Evolutionary conservation across 2,329 filamentous ascomycete species (phyloP), one percentile per base, ranked within the genome.

Genomic region (Neophaeococcomyces aloes): DNA sequence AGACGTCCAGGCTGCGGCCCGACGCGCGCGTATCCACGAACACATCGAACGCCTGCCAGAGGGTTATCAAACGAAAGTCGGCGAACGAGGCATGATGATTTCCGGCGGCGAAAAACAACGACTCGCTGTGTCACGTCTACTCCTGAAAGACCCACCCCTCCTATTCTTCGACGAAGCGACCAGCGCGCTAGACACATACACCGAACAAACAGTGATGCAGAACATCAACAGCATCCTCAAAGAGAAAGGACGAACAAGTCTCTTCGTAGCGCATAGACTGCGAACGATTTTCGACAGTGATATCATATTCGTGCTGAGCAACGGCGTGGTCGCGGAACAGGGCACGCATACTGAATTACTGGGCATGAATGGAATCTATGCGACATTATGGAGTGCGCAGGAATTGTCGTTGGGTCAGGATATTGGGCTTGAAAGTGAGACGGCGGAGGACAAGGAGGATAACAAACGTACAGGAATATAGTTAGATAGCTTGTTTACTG

Each of bases 221-320:
- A 94, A 95, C 59, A 95, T 96, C 61, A 94, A 94, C 62, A 81
- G 81, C 53, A 91, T 96, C 42, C 68, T 96, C 42, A 83, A 82
- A 54, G 88, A 94, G 57, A 94, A 94, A 67, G 71, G 71, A 2
- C 76, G 88, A 45, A 96, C 91, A 0, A 95, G 87, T 53, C 85
- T 98, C 1, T 96, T 96, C 59, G 83, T 98, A 4, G 91, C 91
- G 5, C 91, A 96, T 63, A 76, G 91, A 14, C 67, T 98, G 47
- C 77, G 89, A 41, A 96, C 91, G 0, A 95, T 98, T 52, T 94
- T 85, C 57, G 91, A 96, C 57, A 85, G 85, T 30, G 84, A 96
- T 63, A 69, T 88, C 55, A 96, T 96, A 55, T 88, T 96, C 56
- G 91, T 96, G 29, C 67, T 96, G 45, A 82, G 81, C 59, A 80